phyloP scores from a whole-genome alignment of 2,329 filamentous ascomycete genomes.

The Colletotrichum kahawae region DNA sequence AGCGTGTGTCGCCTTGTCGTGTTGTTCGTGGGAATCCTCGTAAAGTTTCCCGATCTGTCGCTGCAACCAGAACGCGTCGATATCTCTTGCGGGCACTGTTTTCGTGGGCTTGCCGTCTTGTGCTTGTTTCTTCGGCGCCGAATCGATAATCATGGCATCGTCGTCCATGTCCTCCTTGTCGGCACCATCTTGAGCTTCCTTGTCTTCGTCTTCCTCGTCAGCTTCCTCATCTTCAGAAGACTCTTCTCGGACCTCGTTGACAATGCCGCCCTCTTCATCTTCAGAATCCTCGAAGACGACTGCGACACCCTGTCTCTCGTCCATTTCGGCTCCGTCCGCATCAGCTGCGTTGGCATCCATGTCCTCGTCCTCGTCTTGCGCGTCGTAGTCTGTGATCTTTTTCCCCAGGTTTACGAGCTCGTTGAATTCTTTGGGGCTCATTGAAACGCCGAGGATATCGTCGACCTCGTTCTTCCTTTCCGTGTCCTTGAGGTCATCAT shows the following conservation, averaged over 20 bases:
- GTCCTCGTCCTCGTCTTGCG: constrained; percentile 92
- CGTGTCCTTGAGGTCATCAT: constrained; percentile 94
- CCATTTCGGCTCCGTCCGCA: constrained; percentile 76
- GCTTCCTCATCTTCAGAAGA: constrained; percentile 82
- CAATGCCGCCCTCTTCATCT: constrained; percentile 80
- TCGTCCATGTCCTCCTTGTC: constrained; percentile 39
- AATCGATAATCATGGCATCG: constrained; percentile 86
- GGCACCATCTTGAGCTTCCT: constrained; percentile 55
- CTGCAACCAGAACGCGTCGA: constrained; percentile 97
- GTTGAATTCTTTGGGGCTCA: constrained; percentile 92
- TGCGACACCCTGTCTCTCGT: constrained; percentile 94
- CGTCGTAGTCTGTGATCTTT: constrained; percentile 98
- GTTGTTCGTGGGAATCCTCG: constrained; percentile 88
- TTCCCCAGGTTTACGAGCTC: constrained; percentile 95
- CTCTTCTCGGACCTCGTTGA: constrained; percentile 88
- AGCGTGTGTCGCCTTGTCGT: constrained; percentile 88
- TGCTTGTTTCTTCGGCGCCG: constrained; percentile 54
- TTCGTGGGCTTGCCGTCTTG: constrained; percentile 59
- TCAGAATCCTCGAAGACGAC: constrained; percentile 95
- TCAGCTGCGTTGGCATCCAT: constrained; percentile 74
- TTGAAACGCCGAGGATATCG: constrained; percentile 82
- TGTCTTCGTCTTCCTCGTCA: constrained; percentile 66
- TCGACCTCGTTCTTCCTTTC: constrained; percentile 99
- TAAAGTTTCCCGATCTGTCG: constrained; percentile 89
- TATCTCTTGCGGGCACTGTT: constrained; percentile 80